A percentile compares a stretch with the other conserved stretches of the same genome.
phyloP scores from a whole-genome alignment of 148 eudicot species.

The Fagopyrum esculentum region DNA sequence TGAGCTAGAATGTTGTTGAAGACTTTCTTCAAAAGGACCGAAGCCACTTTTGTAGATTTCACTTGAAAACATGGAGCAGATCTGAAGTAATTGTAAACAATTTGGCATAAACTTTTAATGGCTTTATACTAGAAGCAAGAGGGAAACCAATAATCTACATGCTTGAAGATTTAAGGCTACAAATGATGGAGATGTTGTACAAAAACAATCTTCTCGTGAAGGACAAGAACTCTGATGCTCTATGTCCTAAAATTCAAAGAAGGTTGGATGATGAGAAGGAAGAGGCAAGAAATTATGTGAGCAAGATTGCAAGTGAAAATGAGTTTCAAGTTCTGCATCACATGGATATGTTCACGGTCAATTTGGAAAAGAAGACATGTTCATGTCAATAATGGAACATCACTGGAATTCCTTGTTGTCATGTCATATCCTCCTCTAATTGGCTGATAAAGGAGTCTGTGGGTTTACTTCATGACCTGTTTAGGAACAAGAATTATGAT shows the following conservation, averaged over 20 bases:
- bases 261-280: not conserved
- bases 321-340: not conserved
- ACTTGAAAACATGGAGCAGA: too few species aligned
- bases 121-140: too few species aligned
- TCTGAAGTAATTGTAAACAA: too few species aligned
- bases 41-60: too few species aligned
- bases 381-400: not conserved
- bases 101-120: too few species aligned
- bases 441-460: not conserved
- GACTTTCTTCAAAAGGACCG: too few species aligned
- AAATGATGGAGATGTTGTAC: not conserved
- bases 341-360: not conserved
- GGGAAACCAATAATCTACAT: too few species aligned
- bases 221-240: not conserved
- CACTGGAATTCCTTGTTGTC: not conserved
- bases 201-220: not conserved
- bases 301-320: not conserved
- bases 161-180: too few species aligned
- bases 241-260: not conserved
- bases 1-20: too few species aligned
- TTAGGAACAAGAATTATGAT: not conserved
- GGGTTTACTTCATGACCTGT: not conserved
- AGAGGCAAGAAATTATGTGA: not conserved
- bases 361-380: not conserved
- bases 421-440: not conserved